Evolutionary conservation across 2,329 filamentous ascomycete species (phyloP).

Genomic region (Penicillium decumbens): DNA sequence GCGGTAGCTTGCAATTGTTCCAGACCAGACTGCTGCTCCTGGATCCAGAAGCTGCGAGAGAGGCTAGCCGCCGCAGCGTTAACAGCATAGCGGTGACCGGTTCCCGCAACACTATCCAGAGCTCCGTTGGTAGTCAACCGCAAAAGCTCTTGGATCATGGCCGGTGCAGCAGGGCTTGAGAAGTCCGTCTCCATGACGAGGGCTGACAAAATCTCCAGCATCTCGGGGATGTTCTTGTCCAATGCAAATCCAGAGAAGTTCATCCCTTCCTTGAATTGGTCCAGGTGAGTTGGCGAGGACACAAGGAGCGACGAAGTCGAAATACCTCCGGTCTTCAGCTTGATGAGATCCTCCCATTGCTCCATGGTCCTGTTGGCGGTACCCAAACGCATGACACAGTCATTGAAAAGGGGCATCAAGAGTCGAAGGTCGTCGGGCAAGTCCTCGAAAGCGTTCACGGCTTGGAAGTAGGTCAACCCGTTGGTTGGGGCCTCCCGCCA

Average conservation of each 20-base stretch:
- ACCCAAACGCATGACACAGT: slow-evolving; percentile 87
- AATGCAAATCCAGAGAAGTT: slow-evolving; percentile 81
- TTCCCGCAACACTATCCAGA: slow-evolving; percentile 84
- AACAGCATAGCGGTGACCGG: slow-evolving; percentile 81
- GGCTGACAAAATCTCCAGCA: slow-evolving; percentile 80
- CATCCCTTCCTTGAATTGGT: slow-evolving; percentile 71
- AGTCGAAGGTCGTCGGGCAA: slow-evolving; percentile 79
- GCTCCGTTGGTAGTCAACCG: slow-evolving; percentile 84
- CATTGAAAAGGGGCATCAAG: slow-evolving; percentile 83
- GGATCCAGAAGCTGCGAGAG: slow-evolving; percentile 64
- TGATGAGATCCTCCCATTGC: slow-evolving; percentile 90
- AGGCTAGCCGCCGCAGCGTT: slow-evolving; percentile 77
- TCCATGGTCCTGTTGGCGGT: slow-evolving; percentile 87
- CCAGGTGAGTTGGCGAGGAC: slow-evolving; percentile 68
- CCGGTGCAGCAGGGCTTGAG: slow-evolving; percentile 71
- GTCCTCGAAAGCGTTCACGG: slow-evolving; percentile 72
- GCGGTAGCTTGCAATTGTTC: slow-evolving; percentile 83
- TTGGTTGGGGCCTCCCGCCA: slow-evolving; percentile 94
- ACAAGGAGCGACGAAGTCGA: slow-evolving; percentile 79
- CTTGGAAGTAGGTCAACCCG: slow-evolving; percentile 91
- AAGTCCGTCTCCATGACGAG: slow-evolving; percentile 87
- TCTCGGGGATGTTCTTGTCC: slow-evolving; percentile 81
- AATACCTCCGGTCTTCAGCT: slow-evolving; percentile 90
- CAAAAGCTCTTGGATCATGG: slow-evolving; percentile 78
- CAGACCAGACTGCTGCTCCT: slow-evolving; percentile 84